Percentiles rank a stretch among this genome's conserved stretches.
phyloP scores from a whole-genome alignment of 2,329 filamentous ascomycete species.

The Aspergillus proliferans region DNA sequence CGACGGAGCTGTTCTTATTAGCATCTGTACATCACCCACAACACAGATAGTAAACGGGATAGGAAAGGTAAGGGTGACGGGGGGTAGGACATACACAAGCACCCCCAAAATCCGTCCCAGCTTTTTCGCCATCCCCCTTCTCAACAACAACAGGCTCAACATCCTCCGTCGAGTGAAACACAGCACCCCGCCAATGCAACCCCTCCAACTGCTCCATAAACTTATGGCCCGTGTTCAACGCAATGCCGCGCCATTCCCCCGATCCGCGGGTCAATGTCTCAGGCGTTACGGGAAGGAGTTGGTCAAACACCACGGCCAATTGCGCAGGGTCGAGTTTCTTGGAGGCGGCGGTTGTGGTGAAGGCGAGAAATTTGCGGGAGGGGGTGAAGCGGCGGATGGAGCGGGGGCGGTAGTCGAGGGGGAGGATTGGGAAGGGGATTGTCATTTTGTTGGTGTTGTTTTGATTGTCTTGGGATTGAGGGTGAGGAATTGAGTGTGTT shows the following conservation, averaged over 20 bases:
- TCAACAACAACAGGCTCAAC: constrained; percentile 24
- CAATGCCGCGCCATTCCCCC: constrained; percentile 24
- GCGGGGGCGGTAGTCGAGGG: constrained; percentile 4
- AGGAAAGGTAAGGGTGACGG: background rate
- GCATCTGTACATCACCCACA: background rate
- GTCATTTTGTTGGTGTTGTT: background rate
- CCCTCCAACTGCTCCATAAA: constrained; percentile 14
- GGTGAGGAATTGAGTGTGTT: too few species aligned
- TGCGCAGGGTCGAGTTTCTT: constrained; percentile 1
- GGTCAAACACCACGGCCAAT: background rate
- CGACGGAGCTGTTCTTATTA: background rate
- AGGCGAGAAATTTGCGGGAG: constrained; percentile 6
- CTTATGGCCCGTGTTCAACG: constrained; percentile 21
- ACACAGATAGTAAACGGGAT: background rate
- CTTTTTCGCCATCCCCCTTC: background rate
- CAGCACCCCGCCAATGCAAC: constrained; percentile 27
- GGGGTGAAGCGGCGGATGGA: constrained; percentile 4
- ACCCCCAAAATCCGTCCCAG: background rate
- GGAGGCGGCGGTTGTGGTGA: constrained; percentile 2
- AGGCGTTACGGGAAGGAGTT: constrained; percentile 16
- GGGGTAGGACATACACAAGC: background rate
- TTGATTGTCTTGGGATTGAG: background rate
- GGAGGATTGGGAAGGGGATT: constrained; percentile 10
- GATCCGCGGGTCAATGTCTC: constrained; percentile 11
- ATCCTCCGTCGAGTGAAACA: constrained; percentile 23